Conservation (phyloP, 305 asterid genomes). For the Fraxinus dipetala region DNA sequence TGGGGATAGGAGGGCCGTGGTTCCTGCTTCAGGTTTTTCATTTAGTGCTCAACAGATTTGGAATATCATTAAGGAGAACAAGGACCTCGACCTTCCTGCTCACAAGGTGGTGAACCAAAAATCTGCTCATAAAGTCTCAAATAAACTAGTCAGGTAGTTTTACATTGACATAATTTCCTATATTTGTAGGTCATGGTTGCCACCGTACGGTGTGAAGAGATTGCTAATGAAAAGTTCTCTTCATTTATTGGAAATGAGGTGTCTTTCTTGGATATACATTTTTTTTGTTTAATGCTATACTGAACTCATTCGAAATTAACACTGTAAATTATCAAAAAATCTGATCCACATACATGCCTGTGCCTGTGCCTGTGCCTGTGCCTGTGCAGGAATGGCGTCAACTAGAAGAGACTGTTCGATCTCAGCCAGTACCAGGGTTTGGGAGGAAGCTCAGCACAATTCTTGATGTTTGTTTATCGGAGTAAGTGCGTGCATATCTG, state of each 20-base stretch:
- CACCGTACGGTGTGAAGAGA: constrained; percentile 93
- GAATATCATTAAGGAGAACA: constrained; percentile 87
- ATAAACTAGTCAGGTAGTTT: constrained; percentile 16
- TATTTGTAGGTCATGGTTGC: constrained; percentile 88
- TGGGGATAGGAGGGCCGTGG: constrained; percentile 90
- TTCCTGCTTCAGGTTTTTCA: constrained; percentile 91
- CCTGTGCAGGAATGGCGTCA: constrained; percentile 65
- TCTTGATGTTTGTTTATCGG: constrained; percentile 52
- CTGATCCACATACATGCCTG: constrained; percentile 5
- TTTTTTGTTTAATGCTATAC: background rate
- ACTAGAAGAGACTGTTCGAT: constrained; percentile 62
- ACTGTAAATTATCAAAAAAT: constrained; percentile 17
- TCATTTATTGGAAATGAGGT: constrained; percentile 73
- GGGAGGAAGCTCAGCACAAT: constrained; percentile 72
- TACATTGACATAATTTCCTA: constrained; percentile 19
- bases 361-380: background rate
- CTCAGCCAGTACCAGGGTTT: constrained; percentile 63
- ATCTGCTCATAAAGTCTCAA: constrained; percentile 20
- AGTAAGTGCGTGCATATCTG: constrained; percentile 43
- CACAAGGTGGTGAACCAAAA: constrained; percentile 63
- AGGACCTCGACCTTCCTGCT: constrained; percentile 93
- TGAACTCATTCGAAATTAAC: constrained; percentile 2
- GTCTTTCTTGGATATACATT: constrained; percentile 11
- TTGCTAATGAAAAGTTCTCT: constrained; percentile 75
- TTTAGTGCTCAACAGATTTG: constrained; percentile 85